phyloP scores from a whole-genome alignment of 106 monocot species.

The Xerophyta viscosa region DNA sequence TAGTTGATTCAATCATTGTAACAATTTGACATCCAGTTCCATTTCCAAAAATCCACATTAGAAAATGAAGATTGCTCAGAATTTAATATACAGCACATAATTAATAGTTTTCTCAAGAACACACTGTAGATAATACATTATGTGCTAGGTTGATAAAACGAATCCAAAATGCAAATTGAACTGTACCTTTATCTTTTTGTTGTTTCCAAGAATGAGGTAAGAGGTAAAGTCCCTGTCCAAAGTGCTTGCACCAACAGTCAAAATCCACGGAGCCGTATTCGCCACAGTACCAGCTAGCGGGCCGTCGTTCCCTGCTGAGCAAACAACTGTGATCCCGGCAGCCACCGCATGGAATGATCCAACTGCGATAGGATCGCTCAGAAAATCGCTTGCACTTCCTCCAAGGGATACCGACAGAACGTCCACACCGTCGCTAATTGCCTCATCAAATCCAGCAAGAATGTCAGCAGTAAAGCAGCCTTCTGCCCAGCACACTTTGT shows the following conservation, averaged over 20 bases:
- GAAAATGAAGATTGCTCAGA: no score
- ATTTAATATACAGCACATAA: no score
- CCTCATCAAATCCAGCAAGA: slow-evolving; percentile 31
- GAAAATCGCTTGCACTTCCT: background rate
- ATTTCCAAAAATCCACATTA: no score
- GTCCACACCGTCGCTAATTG: slow-evolving; percentile 58
- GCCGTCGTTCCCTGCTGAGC: slow-evolving; percentile 20
- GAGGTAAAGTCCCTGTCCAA: slow-evolving; percentile 19
- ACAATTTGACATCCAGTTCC: no score
- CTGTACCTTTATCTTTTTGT: slow-evolving; percentile 7
- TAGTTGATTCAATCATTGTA: no score
- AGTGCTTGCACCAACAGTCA: slow-evolving; percentile 23
- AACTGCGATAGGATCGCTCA: slow-evolving; percentile 12
- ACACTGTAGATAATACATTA: no score
- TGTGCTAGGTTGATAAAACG: no score
- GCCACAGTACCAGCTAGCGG: slow-evolving; percentile 1
- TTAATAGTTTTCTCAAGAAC: no score
- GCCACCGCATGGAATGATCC: slow-evolving; percentile 27
- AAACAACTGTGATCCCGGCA: slow-evolving; percentile 21
- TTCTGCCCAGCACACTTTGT: slow-evolving; percentile 35
- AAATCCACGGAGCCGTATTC: slow-evolving; percentile 26
- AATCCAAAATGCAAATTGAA: no score
- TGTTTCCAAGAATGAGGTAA: slow-evolving; percentile 18
- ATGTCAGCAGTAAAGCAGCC: slow-evolving; percentile 23
- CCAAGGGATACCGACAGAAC: slow-evolving; percentile 48